Conservation (phyloP, 371 early-diverging fungal genomes). For the Zychaea mexicana region DNA sequence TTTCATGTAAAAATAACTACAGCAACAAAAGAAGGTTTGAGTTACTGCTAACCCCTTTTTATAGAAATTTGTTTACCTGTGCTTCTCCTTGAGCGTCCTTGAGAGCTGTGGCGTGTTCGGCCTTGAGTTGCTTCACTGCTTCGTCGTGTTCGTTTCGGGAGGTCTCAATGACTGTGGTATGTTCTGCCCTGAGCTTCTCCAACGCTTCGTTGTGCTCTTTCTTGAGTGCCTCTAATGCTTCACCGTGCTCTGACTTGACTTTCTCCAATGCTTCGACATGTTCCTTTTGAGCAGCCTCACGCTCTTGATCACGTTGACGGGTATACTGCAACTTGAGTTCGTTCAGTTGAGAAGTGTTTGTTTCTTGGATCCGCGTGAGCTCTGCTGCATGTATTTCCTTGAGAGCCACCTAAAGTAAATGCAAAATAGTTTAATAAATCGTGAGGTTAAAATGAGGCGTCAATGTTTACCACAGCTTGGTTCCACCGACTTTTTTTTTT, state of each 20-base stretch:
- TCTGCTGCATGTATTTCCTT: constrained; percentile 29
- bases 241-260: neutral
- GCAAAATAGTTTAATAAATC: neutral
- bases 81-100: constrained; percentile 8
- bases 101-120: constrained; percentile 12
- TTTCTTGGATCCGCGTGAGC: constrained; percentile 11
- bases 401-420: constrained; percentile 12
- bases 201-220: neutral
- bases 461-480: neutral
- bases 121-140: constrained; percentile 2
- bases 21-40: too few species aligned
- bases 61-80: constrained; percentile 3
- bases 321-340: constrained; percentile 16
- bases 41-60: too few species aligned
- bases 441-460: neutral
- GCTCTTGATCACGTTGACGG: constrained; percentile 16
- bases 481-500: neutral
- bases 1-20: too few species aligned
- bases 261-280: constrained; percentile 1
- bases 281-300: constrained; percentile 7
- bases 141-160: neutral
- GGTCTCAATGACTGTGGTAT: neutral
- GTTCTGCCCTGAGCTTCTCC: constrained; percentile 2
- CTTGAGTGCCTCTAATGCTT: neutral
- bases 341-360: constrained; percentile 23